phyloP scores from a whole-genome alignment of 129 eudicot species.

The Deinandra increscens region DNA sequence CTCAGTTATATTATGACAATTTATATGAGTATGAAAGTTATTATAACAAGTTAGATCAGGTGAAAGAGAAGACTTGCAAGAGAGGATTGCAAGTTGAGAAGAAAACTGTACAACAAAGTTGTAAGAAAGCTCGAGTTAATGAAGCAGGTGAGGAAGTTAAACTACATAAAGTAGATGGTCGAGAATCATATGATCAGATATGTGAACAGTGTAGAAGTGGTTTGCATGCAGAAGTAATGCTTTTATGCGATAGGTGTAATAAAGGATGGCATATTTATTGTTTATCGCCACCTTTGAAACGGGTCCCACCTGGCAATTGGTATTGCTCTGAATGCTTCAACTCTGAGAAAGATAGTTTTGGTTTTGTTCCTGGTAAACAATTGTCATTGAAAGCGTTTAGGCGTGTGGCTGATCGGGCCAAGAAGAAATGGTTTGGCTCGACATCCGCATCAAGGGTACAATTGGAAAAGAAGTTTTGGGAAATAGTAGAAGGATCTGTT shows the following conservation, averaged over 20 bases:
- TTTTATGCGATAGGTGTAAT: conserved; percentile 90
- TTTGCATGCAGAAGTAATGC: conserved; percentile 96
- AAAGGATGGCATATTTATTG: conserved; percentile 98
- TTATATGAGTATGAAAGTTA: conserved; percentile 85
- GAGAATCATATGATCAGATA: conserved; percentile 70
- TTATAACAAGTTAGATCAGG: conserved; percentile 52
- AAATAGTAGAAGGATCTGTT: conserved; percentile 93
- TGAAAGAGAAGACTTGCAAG: conserved; percentile 46
- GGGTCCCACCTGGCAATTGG: conserved; percentile 92
- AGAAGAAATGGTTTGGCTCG: conserved; percentile 93
- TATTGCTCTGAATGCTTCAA: conserved; percentile 92
- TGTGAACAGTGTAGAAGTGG: conserved; percentile 97
- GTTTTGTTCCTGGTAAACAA: conserved; percentile 90
- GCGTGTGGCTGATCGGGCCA: conserved; percentile 85
- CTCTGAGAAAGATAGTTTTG: conserved; percentile 89
- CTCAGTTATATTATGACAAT: conserved; percentile 82
- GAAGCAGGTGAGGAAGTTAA: conserved; percentile 53
- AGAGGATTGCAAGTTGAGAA: conserved; percentile 36
- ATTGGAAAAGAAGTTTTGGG: conserved; percentile 97
- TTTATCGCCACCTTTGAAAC: conserved; percentile 87
- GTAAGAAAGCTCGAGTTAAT: conserved; percentile 62
- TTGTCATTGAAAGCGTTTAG: conserved; percentile 77
- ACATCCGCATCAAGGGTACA: conserved; percentile 62
- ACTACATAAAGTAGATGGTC: conserved; percentile 32
- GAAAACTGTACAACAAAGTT: conserved; percentile 36